Base-by-base conservation (phyloP, 2,329 filamentous ascomycete genomes). In the Phaeoacremonium minimum region DNA sequence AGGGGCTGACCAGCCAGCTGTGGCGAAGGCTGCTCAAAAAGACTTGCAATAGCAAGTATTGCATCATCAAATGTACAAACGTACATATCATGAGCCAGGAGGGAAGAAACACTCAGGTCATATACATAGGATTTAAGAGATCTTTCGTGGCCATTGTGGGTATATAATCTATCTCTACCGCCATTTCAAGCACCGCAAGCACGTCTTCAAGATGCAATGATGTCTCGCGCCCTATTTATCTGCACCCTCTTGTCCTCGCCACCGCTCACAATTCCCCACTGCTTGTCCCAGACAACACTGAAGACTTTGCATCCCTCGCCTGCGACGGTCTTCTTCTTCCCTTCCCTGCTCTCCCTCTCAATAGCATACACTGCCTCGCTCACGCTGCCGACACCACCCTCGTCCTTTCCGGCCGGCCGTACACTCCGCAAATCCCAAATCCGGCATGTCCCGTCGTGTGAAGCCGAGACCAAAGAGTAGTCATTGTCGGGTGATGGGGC, bases 241-340 rank as follows among this genome's bases (percentile, higher is more conserved):
- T 98, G 93, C 51, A 98, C 82, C 67, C 79, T 82, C 68, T 93
- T 95, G 57, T 98, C 93, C 73, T 97, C 90, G 13, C 91, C 89
- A 30, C 73, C 89, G 53, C 87, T 94, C 30, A 96, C 85, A 56
- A 98, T 91, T 2, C 93, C 94, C 55, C 94, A 80, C 6, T 80
- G 77, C 57, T 73, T 70, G 60, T 96, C 87, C 93, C 93, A 98
- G 41, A 72, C 76, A 5, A 97, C 86, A 20, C 80, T 77, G 60
- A 97, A 87, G 33, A 98, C 88, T 74, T 97, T 97, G 44, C 83
- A 78, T 16, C 89, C 89, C 41, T 93, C 87, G 3, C 90, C 90
- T 7, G 80, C 83, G 28, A 81, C 70, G 13, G 72, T 73, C 53
- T 75, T 77, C 52, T 80, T 78, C 56, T 77, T 78, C 42, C 75